phyloP scores from a whole-genome alignment of 2,329 filamentous ascomycete species.

The Xenoacremonium recifei region DNA sequence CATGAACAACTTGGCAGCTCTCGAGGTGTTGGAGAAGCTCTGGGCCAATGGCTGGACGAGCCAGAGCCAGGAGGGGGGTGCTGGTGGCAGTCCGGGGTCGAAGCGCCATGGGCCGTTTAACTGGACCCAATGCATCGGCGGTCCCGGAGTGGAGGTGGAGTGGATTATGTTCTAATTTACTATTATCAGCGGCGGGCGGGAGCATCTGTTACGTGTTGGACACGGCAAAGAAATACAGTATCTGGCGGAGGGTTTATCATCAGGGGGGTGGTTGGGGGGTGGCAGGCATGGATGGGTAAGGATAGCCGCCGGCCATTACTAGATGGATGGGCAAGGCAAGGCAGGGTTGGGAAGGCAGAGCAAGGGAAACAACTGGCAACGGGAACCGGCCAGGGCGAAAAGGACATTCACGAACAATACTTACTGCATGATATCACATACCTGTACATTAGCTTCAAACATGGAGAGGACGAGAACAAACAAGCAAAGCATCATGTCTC shows the following conservation, averaged over 20 bases:
- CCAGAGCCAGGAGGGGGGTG: no score
- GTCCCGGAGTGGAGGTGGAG: constrained; percentile 57
- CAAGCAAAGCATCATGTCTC: neutral
- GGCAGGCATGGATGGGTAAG: no score
- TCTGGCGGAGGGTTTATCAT: no score
- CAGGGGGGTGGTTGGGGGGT: no score
- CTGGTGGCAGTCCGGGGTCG: constrained; percentile 28
- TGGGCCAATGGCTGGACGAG: constrained; percentile 62
- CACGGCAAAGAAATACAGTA: neutral
- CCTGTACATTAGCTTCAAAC: neutral
- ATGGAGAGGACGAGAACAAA: no score
- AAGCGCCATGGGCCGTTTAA: constrained; percentile 51
- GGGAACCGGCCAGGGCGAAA: no score
- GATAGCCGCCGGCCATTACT: no score
- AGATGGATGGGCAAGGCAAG: no score
- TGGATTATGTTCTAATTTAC: constrained; percentile 68
- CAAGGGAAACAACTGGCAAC: neutral
- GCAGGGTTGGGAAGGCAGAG: neutral
- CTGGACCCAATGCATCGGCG: constrained; percentile 58
- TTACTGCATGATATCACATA: neutral
- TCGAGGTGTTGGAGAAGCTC: constrained; percentile 81
- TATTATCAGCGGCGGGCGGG: constrained; percentile 1
- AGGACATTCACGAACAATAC: no score
- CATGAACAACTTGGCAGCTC: constrained; percentile 84
- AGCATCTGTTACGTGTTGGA: neutral